phyloP scores from a whole-genome alignment of 768 basidiomycete species.

The Psilocybe sp. region DNA sequence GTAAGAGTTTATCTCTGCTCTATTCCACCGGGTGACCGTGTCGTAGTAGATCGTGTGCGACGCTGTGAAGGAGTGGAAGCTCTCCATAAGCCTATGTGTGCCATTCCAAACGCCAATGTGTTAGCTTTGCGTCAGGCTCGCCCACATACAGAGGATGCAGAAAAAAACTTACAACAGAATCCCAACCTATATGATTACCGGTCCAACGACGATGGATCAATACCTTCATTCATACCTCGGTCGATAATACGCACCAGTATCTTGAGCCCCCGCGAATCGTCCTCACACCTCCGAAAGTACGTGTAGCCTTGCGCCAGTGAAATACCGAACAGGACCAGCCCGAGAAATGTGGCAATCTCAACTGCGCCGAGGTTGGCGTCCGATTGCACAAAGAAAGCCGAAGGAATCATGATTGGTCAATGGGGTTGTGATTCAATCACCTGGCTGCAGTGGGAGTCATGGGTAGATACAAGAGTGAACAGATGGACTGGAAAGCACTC shows the following conservation, averaged over 20 bases:
- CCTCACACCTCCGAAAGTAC: conserved; percentile 4
- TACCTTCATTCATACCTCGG: too few species aligned
- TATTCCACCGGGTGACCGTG: conserved; percentile 12
- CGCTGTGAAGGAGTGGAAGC: conserved; percentile 15
- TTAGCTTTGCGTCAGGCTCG: too few species aligned
- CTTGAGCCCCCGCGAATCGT: conserved; percentile 8
- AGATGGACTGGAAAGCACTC: too few species aligned
- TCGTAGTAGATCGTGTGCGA: conserved; percentile 17
- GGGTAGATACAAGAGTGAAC: too few species aligned
- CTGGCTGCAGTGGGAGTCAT: too few species aligned
- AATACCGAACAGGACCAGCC: conserved; percentile 11
- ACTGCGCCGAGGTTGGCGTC: conserved; percentile 11
- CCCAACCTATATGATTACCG: not conserved
- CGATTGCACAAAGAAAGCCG: conserved; percentile 6
- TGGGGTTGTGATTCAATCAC: conserved; percentile 3
- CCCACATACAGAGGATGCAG: too few species aligned
- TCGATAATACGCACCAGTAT: conserved; percentile 8
- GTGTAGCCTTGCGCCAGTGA: conserved; percentile 14
- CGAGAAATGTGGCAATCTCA: conserved; percentile 13
- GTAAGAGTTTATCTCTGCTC: conserved; percentile 13
- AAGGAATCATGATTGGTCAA: too few species aligned
- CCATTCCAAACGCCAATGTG: too few species aligned
- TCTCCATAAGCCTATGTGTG: conserved; percentile 9
- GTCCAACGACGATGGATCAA: not conserved
- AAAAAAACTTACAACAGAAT: too few species aligned